These are phyloP conservation scores for Neurospora tetrasperma DNA, from an alignment of 495 filamentous ascomycete species.

Conservation along the genomic window DNA sequence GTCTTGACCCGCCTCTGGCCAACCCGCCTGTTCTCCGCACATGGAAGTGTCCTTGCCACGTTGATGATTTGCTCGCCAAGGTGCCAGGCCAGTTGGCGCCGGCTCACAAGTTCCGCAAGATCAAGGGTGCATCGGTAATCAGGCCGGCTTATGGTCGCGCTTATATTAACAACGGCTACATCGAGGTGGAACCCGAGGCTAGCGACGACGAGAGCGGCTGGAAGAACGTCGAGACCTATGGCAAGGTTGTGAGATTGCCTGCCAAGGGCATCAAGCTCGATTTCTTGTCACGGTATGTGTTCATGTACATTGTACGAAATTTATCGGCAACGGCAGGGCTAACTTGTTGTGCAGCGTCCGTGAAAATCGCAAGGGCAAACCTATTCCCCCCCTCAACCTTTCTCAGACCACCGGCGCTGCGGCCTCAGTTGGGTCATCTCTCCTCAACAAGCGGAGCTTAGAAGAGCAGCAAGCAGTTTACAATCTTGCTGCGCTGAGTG, in stretches of 20 bases:
- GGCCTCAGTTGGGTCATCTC: background rate
- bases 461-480: slow-evolving; percentile 46
- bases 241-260: slow-evolving; percentile 55
- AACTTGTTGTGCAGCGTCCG: slow-evolving; percentile 18
- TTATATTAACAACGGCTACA: slow-evolving; percentile 61
- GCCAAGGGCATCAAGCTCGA: slow-evolving; percentile 68
- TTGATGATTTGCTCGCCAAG: slow-evolving; percentile 44
- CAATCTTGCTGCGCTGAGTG: slow-evolving; percentile 41
- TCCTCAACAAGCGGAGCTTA: slow-evolving; percentile 10
- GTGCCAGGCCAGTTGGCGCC: slow-evolving; percentile 34
- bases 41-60: slow-evolving; percentile 86
- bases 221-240: slow-evolving; percentile 37
- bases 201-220: slow-evolving; percentile 34
- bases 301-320: background rate
- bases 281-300: slow-evolving; percentile 50
- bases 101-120: slow-evolving; percentile 41
- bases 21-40: slow-evolving; percentile 58
- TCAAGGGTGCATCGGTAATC: slow-evolving; percentile 37
- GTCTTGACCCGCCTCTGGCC: slow-evolving; percentile 73
- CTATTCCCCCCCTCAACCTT: slow-evolving; percentile 12
- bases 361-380: slow-evolving; percentile 23
- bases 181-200: slow-evolving; percentile 63
- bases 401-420: background rate
- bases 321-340: slow-evolving; percentile 2
- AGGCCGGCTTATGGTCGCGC: slow-evolving; percentile 45